Evolutionary conservation across 495 filamentous ascomycete species (phyloP), one percentile per base, ranked within the genome.

Genomic region (Penicillium arizonense): DNA sequence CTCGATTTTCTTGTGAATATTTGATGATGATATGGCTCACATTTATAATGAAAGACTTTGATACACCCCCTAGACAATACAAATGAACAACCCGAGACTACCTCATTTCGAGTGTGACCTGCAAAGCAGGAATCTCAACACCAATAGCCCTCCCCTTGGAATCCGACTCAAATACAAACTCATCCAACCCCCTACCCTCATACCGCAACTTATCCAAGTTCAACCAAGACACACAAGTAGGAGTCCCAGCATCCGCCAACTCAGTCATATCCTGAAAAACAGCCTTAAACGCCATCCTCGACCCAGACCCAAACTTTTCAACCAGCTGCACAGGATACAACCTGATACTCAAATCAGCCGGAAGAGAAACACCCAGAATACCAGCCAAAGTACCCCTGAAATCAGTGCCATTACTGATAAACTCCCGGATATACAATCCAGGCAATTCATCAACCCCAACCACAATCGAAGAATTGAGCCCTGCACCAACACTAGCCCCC

Each of bases 371-470:
- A 60, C 63, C 23, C 68, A 44, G 6, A 56, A 59, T n/a, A 59
- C 47, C 65, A 3, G 59, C 47, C 14, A 65, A 38, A 2, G 56
- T 62, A 20, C 53, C 30, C 3, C 55, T 52, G 7, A 80, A 77
- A 51, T 83, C 69, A 3, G 72, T 76, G 8, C 77, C 73, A 47
- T 82, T 80, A 56, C 71, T 77, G 1, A 76, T 44, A 71, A 79
- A 81, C 4, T 51, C 53, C n/a, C 74, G 64, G 20, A 83, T 60
- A 1, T 70, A 72, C 6, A 83, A 50, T 0, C 79, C 80, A 0
- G 77, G 77, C 5, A 70, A 54, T 10, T 66, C 37, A 44, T 78
- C 69, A 18, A 66, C 74, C 1, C 51, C 60, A 10, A 82, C 40
- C 0, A 61, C 53, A 12, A 82, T 58, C 0, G 64, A 56, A 2